phyloP scores from a whole-genome alignment of 2,329 filamentous ascomycete genomes.

The Alternaria angustiovoidea region DNA sequence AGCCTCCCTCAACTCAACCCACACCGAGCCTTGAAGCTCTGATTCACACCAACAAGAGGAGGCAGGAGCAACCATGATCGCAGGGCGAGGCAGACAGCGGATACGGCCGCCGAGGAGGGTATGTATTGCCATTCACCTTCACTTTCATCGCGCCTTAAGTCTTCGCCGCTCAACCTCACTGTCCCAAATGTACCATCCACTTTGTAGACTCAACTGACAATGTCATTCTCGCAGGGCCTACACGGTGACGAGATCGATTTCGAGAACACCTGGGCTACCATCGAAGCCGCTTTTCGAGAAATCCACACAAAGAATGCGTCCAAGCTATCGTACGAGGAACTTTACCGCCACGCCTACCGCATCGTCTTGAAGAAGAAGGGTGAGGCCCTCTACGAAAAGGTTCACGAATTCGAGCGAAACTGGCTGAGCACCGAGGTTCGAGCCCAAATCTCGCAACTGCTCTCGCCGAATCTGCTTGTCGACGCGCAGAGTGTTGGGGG shows the following conservation, averaged over 20 bases:
- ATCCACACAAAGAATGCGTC: constrained; percentile 95
- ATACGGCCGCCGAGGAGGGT: constrained; percentile 74
- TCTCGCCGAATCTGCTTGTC: constrained; percentile 73
- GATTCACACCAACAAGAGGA: background rate
- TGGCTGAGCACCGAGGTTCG: constrained; percentile 83
- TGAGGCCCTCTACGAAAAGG: constrained; percentile 78
- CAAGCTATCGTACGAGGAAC: constrained; percentile 88
- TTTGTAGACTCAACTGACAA: constrained; percentile 19
- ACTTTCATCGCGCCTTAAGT: constrained; percentile 3
- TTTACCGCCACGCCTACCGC: constrained; percentile 94
- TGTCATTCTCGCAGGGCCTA: constrained; percentile 58
- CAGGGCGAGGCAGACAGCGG: constrained; percentile 65
- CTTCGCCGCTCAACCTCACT: background rate
- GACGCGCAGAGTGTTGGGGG: constrained; percentile 56
- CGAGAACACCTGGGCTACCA: constrained; percentile 81
- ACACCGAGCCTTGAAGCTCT: background rate
- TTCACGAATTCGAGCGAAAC: constrained; percentile 79
- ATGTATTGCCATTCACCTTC: constrained; percentile 49
- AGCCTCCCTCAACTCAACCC: constrained; percentile 8
- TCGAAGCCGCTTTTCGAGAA: constrained; percentile 79
- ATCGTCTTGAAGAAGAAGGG: constrained; percentile 91
- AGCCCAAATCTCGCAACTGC: constrained; percentile 72
- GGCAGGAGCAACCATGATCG: constrained; percentile 53
- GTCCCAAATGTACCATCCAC: background rate
- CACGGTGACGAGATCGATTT: constrained; percentile 76